These are phyloP conservation scores for Abrus precatorius DNA, from an alignment of 306 rosid genomes.

Conservation along the genomic window DNA sequence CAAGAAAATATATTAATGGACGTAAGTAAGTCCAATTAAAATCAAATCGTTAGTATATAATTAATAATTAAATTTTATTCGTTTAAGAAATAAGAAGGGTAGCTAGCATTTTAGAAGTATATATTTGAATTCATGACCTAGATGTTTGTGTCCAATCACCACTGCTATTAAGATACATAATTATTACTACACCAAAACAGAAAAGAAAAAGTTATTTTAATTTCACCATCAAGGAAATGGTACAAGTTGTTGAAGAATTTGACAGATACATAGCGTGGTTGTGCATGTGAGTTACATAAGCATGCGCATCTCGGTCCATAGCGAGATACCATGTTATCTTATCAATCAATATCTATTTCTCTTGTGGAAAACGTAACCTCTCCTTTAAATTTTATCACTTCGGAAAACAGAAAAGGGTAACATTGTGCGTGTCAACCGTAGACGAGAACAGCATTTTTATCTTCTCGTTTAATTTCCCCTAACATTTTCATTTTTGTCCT, in stretches of 20 bases:
- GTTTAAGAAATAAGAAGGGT: background rate
- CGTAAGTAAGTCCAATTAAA: no score
- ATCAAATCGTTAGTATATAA: background rate
- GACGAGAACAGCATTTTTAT: background rate
- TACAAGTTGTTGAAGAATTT: slow-evolving; percentile 8
- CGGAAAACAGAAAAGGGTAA: slow-evolving; percentile 22
- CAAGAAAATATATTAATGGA: no score
- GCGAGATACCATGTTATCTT: slow-evolving; percentile 27
- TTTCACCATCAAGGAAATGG: slow-evolving; percentile 7
- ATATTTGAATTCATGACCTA: background rate
- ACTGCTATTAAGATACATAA: background rate
- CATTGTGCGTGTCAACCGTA: slow-evolving; percentile 38
- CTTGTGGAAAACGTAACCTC: slow-evolving; percentile 50
- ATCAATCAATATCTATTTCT: slow-evolving; percentile 32
- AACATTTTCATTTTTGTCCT: background rate
- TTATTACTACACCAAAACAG: background rate
- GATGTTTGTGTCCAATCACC: background rate
- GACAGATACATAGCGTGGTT: slow-evolving; percentile 20
- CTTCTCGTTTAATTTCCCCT: background rate
- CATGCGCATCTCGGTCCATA: slow-evolving; percentile 19
- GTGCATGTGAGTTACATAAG: slow-evolving; percentile 42
- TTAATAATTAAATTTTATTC: background rate
- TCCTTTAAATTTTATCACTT: slow-evolving; percentile 42
- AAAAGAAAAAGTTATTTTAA: background rate
- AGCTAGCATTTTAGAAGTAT: background rate